These are phyloP conservation scores for Capsicum rhomboideum DNA, from an alignment of 257 asterid genomes.

Conservation along the genomic window DNA sequence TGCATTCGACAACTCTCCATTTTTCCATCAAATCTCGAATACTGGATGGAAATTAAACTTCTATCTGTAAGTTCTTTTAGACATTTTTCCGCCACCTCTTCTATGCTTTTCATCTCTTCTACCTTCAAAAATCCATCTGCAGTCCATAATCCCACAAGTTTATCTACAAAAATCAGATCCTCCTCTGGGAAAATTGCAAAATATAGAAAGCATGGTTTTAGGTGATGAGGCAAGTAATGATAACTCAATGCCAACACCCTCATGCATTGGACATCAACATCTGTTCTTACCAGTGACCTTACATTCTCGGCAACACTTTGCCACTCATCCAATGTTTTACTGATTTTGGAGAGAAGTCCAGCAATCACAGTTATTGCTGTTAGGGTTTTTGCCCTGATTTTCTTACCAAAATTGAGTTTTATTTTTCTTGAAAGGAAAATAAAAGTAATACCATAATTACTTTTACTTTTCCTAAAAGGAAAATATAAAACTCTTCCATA, in stretches of 20 bases:
- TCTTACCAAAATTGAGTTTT: no score
- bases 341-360: background rate
- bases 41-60: background rate
- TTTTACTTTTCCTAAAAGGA: no score
- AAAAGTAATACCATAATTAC: no score
- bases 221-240: slow-evolving; percentile 7
- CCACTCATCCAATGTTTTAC: background rate
- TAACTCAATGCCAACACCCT: no score
- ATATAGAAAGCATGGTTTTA: slow-evolving; percentile 4
- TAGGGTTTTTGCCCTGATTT: no score
- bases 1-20: slow-evolving; percentile 1
- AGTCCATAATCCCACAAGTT: background rate
- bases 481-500: no score
- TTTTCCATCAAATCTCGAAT: background rate
- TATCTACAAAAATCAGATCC: background rate
- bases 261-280: background rate
- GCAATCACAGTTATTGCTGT: no score
- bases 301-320: background rate
- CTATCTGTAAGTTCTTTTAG: background rate
- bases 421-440: no score
- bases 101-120: background rate
- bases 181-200: background rate
- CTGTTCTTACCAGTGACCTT: background rate
- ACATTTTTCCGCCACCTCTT: background rate
- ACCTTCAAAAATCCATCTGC: background rate